These are phyloP conservation scores for Cercospora sp. DNA, from an alignment of 2,329 filamentous ascomycete species.

Conservation along the genomic window DNA sequence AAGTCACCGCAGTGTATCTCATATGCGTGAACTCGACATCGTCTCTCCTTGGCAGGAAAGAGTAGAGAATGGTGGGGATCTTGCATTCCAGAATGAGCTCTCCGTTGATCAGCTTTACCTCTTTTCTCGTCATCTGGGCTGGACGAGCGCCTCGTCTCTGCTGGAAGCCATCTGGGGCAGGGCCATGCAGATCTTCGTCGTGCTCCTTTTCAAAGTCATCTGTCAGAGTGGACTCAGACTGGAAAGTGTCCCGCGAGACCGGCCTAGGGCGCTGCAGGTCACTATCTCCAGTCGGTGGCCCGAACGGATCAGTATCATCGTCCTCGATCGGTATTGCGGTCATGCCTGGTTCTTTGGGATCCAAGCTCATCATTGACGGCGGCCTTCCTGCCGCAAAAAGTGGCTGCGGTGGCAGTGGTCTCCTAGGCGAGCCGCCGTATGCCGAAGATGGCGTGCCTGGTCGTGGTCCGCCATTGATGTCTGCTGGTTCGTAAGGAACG, in stretches of 20 bases:
- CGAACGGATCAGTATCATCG: slow-evolving; percentile 63
- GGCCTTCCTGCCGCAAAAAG: slow-evolving; percentile 66
- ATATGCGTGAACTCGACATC: slow-evolving; percentile 98
- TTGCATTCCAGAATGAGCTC: slow-evolving; percentile 98
- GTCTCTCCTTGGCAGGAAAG: slow-evolving; percentile 88
- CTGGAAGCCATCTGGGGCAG: slow-evolving; percentile 83
- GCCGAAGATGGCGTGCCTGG: slow-evolving; percentile 87
- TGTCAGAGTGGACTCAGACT: slow-evolving; percentile 61
- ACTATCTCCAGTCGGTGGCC: slow-evolving; percentile 57
- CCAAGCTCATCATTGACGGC: slow-evolving; percentile 42
- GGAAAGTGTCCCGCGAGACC: slow-evolving; percentile 64
- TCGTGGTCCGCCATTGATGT: slow-evolving; percentile 84
- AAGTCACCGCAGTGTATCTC: slow-evolving; percentile 98
- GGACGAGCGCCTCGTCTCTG: slow-evolving; percentile 81
- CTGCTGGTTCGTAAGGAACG: slow-evolving; percentile 77
- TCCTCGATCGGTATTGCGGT: slow-evolving; percentile 69
- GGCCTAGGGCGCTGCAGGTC: slow-evolving; percentile 56
- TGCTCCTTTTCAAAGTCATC: slow-evolving; percentile 61
- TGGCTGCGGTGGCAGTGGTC: slow-evolving; percentile 85
- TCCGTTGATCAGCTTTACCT: slow-evolving; percentile 94
- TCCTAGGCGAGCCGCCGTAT: slow-evolving; percentile 83
- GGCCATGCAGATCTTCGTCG: slow-evolving; percentile 64
- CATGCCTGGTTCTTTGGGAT: slow-evolving; percentile 53
- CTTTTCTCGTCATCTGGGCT: slow-evolving; percentile 87
- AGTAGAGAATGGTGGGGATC: slow-evolving; percentile 97